These are phyloP conservation scores for Aspergillus sp. DNA, from an alignment of 2,329 filamentous ascomycete genomes.

Conservation along the genomic window DNA sequence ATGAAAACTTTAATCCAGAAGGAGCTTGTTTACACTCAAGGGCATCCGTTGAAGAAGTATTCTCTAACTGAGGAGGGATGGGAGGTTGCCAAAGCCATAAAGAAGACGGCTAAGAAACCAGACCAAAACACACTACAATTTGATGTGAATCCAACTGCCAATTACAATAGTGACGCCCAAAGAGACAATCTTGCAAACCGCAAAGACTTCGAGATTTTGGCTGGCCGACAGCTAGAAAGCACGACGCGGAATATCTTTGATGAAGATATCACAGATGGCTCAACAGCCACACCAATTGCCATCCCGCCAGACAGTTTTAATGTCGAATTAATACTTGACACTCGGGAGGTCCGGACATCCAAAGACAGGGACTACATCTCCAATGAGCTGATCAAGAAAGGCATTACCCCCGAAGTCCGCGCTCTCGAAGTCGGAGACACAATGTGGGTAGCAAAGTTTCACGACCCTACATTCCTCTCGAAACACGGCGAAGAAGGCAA, in stretches of 20 bases:
- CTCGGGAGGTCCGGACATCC: conserved; percentile 70
- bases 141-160: background rate
- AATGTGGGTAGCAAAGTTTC: conserved; percentile 75
- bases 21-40: conserved; percentile 70
- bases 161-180: background rate
- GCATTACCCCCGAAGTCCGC: conserved; percentile 65
- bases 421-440: conserved; percentile 72
- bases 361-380: conserved; percentile 76
- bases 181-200: background rate
- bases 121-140: conserved; percentile 20
- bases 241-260: background rate
- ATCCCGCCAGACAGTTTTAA: conserved; percentile 67
- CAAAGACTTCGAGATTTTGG: background rate
- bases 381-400: conserved; percentile 67
- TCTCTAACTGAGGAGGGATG: conserved; percentile 74
- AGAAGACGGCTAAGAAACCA: conserved; percentile 44
- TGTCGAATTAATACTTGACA: conserved; percentile 71
- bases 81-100: conserved; percentile 69
- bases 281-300: conserved; percentile 57
- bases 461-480: conserved; percentile 58
- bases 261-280: conserved; percentile 12
- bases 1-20: conserved; percentile 75
- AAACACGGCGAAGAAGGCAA: conserved; percentile 57
- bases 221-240: background rate
- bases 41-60: conserved; percentile 67